These are phyloP conservation scores for Mucor velutinosus DNA, from an alignment of 371 early-diverging fungal species.

Conservation along the genomic window DNA sequence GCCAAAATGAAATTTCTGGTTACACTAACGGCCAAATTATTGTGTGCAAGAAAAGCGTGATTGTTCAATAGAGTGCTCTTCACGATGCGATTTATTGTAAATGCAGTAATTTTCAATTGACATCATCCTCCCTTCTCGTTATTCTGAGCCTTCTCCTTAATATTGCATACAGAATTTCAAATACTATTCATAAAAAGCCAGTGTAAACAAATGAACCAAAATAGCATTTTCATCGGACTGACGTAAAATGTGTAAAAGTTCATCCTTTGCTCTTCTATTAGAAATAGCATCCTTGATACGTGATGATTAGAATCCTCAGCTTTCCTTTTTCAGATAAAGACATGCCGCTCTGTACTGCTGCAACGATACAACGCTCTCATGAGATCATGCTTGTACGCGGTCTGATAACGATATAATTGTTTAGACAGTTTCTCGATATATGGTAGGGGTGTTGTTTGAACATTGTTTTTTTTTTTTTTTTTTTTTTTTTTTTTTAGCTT, in stretches of 20 bases:
- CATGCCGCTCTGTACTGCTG: too few species aligned
- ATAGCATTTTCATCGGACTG: neutral
- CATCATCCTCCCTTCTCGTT: neutral
- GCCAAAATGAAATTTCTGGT: neutral
- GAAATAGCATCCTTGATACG: neutral
- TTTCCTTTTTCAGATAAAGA: neutral
- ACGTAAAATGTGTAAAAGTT: neutral
- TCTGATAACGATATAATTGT: neutral
- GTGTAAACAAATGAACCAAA: neutral
- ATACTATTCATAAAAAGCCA: neutral
- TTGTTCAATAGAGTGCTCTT: neutral
- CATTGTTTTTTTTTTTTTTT: neutral
- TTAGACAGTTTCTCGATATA: neutral
- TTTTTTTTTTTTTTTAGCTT: too few species aligned
- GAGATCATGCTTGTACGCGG: neutral
- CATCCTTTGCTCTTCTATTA: neutral
- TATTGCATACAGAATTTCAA: neutral
- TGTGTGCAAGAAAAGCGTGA: neutral
- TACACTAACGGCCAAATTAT: neutral
- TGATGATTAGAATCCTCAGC: neutral
- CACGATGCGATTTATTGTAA: neutral
- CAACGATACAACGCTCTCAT: neutral
- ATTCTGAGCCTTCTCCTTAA: neutral
- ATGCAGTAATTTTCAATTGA: neutral
- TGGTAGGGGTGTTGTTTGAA: neutral